Conservation (phyloP, 2,329 filamentous ascomycete genomes). For the Xenoacremonium recifei region DNA sequence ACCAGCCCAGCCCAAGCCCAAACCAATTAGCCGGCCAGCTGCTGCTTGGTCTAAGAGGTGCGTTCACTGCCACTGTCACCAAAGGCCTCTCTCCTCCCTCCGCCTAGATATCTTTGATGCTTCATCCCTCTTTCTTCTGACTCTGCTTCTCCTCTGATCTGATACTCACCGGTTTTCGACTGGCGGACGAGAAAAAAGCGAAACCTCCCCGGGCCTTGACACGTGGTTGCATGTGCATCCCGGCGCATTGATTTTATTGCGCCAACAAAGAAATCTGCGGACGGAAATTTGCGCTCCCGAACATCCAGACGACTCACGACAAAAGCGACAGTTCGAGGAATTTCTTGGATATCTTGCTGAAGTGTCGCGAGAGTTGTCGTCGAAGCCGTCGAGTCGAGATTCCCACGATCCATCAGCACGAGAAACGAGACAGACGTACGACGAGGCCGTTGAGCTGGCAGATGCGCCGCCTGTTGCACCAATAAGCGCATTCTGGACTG, state of each 20-base stretch:
- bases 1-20: background rate
- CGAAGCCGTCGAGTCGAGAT: no score
- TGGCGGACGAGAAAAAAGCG: slow-evolving; percentile 9
- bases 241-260: background rate
- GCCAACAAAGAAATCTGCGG: background rate
- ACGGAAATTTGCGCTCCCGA: background rate
- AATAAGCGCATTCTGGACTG: no score
- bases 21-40: background rate
- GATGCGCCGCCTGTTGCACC: background rate
- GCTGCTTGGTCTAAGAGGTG: background rate
- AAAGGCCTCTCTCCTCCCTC: background rate
- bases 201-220: slow-evolving; percentile 5
- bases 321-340: background rate
- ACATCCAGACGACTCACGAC: background rate
- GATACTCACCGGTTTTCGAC: background rate
- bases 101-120: background rate
- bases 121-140: slow-evolving; percentile 2
- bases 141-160: background rate
- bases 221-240: slow-evolving; percentile 5
- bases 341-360: background rate
- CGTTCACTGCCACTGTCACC: background rate
- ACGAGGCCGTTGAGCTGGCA: background rate
- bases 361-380: background rate
- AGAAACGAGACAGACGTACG: background rate
- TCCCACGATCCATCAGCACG: no score